Evolutionary conservation across 805 yeast genomes (phyloP).

Genomic region (Saturnispora halmiae): DNA sequence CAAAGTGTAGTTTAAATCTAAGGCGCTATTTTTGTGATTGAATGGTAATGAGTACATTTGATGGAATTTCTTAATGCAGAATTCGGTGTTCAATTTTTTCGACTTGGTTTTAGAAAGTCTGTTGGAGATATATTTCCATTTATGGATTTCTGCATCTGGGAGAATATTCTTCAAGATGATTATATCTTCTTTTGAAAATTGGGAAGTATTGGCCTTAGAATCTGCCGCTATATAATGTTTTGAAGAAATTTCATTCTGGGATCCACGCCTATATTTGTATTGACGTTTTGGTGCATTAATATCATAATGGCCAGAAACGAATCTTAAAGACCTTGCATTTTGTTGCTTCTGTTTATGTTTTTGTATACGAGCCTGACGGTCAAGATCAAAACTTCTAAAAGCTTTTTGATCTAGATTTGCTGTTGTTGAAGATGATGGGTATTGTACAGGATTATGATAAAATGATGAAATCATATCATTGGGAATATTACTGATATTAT

Average conservation of each 20-base stretch:
- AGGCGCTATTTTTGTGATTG: slow-evolving; percentile 19
- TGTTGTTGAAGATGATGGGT: too few relatives aligned
- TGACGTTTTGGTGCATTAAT: slow-evolving; percentile 3
- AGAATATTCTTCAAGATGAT: slow-evolving; percentile 21
- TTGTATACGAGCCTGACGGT: background rate
- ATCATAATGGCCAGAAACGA: slow-evolving; percentile 1
- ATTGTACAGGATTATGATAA: too few relatives aligned
- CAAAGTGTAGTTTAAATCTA: slow-evolving; percentile 19
- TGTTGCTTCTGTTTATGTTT: background rate
- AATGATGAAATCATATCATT: too few relatives aligned
- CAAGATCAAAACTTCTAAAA: too few relatives aligned
- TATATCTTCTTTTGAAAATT: slow-evolving; percentile 27
- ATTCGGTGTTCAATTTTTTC: slow-evolving; percentile 26
- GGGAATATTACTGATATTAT: too few relatives aligned
- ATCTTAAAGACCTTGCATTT: background rate
- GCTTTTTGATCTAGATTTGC: too few relatives aligned
- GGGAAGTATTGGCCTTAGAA: slow-evolving; percentile 17
- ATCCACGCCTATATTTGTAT: slow-evolving; percentile 12
- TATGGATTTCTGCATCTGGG: slow-evolving; percentile 27
- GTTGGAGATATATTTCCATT: slow-evolving; percentile 28
- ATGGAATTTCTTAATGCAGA: slow-evolving; percentile 26
- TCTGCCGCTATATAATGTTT: slow-evolving; percentile 22
- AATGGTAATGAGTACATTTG: slow-evolving; percentile 28
- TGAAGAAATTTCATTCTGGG: slow-evolving; percentile 13
- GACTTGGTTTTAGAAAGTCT: slow-evolving; percentile 25